Percentiles rank a stretch among this genome's conserved stretches.
phyloP scores from a whole-genome alignment of 1,139 yeast genomes.

The Nakaseomyces glabratus region DNA sequence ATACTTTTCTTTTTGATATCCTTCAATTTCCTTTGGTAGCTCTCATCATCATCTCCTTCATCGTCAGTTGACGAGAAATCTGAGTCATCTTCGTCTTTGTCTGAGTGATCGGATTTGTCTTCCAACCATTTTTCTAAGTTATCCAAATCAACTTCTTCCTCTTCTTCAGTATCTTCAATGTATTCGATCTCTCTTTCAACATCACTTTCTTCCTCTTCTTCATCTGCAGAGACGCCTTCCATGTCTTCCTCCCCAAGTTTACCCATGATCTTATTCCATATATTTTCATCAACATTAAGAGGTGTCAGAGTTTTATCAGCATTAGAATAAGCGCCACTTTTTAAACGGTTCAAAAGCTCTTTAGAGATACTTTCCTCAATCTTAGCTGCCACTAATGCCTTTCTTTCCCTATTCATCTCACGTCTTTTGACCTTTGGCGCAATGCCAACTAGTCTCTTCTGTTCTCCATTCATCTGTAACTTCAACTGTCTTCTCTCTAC shows the following conservation, averaged over 20 bases:
- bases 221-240: slow-evolving; percentile 47
- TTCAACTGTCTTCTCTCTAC: slow-evolving; percentile 70
- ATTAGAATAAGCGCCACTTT: slow-evolving; percentile 97
- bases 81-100: slow-evolving; percentile 28
- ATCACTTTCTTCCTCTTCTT: slow-evolving; percentile 48
- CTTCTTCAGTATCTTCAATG: slow-evolving; percentile 80
- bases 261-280: slow-evolving; percentile 91
- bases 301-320: slow-evolving; percentile 43
- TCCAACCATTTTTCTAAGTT: slow-evolving; percentile 88
- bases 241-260: slow-evolving; percentile 56
- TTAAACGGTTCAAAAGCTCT: slow-evolving; percentile 84
- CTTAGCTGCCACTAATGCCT: slow-evolving; percentile 93
- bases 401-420: slow-evolving; percentile 88
- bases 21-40: slow-evolving; percentile 36
- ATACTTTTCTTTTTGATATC: slow-evolving; percentile 47
- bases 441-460: slow-evolving; percentile 83
- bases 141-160: slow-evolving; percentile 83
- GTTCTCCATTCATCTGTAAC: slow-evolving; percentile 80
- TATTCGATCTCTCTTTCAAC: slow-evolving; percentile 76
- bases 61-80: slow-evolving; percentile 21
- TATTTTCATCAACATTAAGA: slow-evolving; percentile 85
- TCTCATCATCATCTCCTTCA: slow-evolving; percentile 34
- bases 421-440: slow-evolving; percentile 91
- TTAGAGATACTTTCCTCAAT: slow-evolving; percentile 93
- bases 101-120: slow-evolving; percentile 35